Evolutionary conservation across 352 stramenopile genomes (phyloP), one percentile per base, ranked within the genome.

Genomic region (Phytophthora idaei): DNA sequence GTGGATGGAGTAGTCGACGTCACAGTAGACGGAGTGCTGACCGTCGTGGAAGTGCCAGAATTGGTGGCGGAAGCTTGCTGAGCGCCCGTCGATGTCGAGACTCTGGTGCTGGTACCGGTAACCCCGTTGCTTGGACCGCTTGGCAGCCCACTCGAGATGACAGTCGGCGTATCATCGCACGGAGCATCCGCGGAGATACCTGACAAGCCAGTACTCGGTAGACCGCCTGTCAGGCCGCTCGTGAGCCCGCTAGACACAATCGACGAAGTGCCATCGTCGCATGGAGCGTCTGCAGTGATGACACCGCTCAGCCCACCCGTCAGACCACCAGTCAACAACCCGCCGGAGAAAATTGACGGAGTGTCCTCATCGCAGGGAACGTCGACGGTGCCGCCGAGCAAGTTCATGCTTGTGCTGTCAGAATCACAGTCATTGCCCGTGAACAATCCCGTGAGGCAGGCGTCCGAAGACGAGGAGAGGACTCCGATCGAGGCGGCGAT

Each of bases 381-480:
- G 39, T 64, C 46, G 21, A 70, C 47, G 15, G 39, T 52, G 37
- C 54, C 54, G 28, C 55, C 45, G 36, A 70, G 36, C n/a, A 65
- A 48, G 15, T 37, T 49, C 39, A 49, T 65, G 48, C 54, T 51
- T 5, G 55, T 64, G 15, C 48, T 57, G 51, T 48, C 34, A 8
- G 48, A 70, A 41, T 65, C 56, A 14, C 62, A 70, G 39, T 54
- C 62, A 49, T 68, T 61, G 15, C 52, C 48, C 31, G 60, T 57
- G 6, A 73, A 25, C 25, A 61, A 61, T 29, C 21, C 66, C 17
- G 61, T 69, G 41, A 68, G 55, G 37, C 60, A 69, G n/a, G 66
- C 66, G 12, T 69, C 59, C 2, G 60, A 57, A n/a, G 59, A 44
- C 15, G 37, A 47, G 41, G 45, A 39, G 28, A 58, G 55, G 15